A percentile compares a stretch with the other conserved stretches of the same genome.
Evolutionary conservation across 257 asterid genomes (phyloP).

Genomic region (Schizonepeta tenuifolia): DNA sequence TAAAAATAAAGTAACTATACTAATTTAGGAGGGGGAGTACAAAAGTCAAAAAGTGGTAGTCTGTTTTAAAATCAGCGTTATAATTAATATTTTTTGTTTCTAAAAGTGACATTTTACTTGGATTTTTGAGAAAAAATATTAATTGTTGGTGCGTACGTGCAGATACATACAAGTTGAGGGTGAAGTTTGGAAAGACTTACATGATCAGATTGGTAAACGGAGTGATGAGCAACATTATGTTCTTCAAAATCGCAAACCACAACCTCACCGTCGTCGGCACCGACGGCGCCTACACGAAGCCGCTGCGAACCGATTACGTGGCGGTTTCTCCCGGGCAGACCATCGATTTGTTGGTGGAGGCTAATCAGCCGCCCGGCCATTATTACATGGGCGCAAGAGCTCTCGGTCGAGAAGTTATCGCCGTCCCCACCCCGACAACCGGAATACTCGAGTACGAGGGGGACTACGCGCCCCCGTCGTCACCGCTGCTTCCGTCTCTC

Average conservation of each 20-base stretch:
- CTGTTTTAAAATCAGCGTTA: too few species aligned
- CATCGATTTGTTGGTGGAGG: background rate
- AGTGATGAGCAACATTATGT: constrained; percentile 16
- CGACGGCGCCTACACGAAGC: constrained; percentile 29
- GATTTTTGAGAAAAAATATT: too few species aligned
- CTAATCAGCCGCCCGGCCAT: constrained; percentile 9
- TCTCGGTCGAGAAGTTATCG: background rate
- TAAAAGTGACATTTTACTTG: too few species aligned
- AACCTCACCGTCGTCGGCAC: constrained; percentile 11
- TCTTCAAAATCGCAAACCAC: constrained; percentile 17
- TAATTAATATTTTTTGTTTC: too few species aligned
- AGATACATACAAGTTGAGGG: constrained; percentile 24
- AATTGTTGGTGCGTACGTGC: background rate
- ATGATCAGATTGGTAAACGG: constrained; percentile 1
- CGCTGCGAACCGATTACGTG: background rate
- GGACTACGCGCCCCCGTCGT: background rate
- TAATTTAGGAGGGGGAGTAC: too few species aligned
- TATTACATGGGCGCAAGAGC: constrained; percentile 20
- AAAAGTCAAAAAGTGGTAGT: too few species aligned
- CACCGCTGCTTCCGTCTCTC: constrained; percentile 4
- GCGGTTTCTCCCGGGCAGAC: constrained; percentile 24
- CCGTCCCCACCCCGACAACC: background rate
- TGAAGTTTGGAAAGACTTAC: constrained; percentile 22
- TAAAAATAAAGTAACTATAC: too few species aligned
- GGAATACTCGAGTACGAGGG: background rate